phyloP scores from a whole-genome alignment of 1,284 basidiomycete genomes.

The Gymnopus androsaceus region DNA sequence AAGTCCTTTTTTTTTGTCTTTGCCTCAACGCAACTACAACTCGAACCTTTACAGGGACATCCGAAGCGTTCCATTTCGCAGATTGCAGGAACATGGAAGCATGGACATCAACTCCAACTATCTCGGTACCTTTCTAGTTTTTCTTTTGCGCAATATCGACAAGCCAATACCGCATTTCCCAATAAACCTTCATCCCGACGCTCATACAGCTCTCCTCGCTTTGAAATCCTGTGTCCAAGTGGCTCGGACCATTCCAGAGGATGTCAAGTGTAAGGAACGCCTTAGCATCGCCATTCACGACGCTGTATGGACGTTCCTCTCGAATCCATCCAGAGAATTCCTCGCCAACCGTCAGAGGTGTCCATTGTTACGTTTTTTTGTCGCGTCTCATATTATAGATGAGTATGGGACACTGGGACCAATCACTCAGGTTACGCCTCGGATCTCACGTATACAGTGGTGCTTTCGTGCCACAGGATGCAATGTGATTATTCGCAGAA shows the following conservation, averaged over 20 bases:
- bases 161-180: neutral
- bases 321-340: neutral
- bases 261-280: too few species aligned
- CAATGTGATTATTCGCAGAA: neutral
- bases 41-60: too few species aligned
- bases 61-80: neutral
- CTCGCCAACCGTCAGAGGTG: neutral
- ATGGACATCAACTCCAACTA: neutral
- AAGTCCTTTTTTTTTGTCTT: neutral
- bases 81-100: conserved; percentile 1
- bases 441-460: conserved; percentile 4
- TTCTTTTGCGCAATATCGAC: neutral
- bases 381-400: neutral
- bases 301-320: conserved; percentile 2
- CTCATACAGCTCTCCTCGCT: neutral
- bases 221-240: neutral
- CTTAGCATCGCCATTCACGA: neutral
- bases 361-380: neutral
- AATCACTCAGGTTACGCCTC: neutral
- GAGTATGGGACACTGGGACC: neutral
- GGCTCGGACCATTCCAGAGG: neutral
- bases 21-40: too few species aligned
- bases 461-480: conserved; percentile 8
- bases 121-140: neutral
- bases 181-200: neutral